phyloP scores from a whole-genome alignment of 768 basidiomycete species.

The Rhodotorula babjevae region DNA sequence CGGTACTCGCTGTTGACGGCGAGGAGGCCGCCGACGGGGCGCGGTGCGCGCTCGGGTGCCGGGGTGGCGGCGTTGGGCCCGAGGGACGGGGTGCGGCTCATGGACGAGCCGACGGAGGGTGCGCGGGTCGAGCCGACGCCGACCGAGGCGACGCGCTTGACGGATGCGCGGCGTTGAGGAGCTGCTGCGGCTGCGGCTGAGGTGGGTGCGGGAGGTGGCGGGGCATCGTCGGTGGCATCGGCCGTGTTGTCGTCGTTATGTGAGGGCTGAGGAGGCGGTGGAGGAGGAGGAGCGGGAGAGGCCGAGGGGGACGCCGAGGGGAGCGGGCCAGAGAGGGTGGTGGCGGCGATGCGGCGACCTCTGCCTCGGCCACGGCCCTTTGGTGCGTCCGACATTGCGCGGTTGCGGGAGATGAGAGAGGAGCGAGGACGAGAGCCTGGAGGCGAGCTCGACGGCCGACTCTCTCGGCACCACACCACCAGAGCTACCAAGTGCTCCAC shows the following conservation, averaged over 20 bases:
- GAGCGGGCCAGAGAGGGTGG: not conserved
- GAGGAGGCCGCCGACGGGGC: slow-evolving; percentile 34
- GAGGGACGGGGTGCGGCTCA: slow-evolving; percentile 4
- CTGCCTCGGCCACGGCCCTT: slow-evolving; percentile 26
- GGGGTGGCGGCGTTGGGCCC: not conserved
- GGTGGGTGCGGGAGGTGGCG: not conserved
- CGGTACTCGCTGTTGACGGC: slow-evolving; percentile 32
- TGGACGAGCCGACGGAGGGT: slow-evolving; percentile 9
- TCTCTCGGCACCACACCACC: not conserved
- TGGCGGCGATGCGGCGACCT: slow-evolving; percentile 8
- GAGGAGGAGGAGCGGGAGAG: not conserved
- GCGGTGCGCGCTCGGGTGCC: not conserved
- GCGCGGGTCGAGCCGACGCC: slow-evolving; percentile 13
- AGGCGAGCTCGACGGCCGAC: not conserved
- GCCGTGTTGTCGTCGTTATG: not conserved
- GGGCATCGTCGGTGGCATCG: not conserved
- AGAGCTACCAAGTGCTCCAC: not conserved
- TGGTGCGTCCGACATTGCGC: slow-evolving; percentile 21
- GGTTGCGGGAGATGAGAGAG: not conserved
- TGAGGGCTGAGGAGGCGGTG: not conserved
- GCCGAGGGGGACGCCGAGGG: slow-evolving; percentile 9
- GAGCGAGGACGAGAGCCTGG: not conserved
- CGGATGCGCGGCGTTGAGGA: not conserved
- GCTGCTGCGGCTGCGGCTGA: not conserved
- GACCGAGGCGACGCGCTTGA: slow-evolving; percentile 24